Evolutionary conservation across 805 yeast species (phyloP).

Genomic region (Ogataea paraovalis): DNA sequence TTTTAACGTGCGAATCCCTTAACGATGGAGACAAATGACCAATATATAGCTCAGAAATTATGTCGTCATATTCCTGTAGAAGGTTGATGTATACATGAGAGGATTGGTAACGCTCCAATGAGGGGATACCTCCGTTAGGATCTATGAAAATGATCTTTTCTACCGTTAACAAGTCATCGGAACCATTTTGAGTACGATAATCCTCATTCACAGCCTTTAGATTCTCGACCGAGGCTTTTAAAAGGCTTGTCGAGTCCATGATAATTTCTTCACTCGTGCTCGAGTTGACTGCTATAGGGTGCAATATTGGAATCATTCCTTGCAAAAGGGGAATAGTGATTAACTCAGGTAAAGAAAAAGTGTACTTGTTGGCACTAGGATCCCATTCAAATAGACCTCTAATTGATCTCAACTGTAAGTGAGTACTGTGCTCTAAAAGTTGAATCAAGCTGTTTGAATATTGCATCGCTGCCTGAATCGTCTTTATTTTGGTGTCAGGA

Average conservation of each 20-base stretch:
- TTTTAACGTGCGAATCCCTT: constrained; percentile 57
- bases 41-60: constrained; percentile 57
- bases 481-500: constrained; percentile 3
- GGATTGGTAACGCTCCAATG: constrained; percentile 71
- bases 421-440: constrained; percentile 15
- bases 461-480: constrained; percentile 19
- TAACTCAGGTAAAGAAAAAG: constrained; percentile 33
- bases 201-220: constrained; percentile 26
- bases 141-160: constrained; percentile 84
- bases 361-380: constrained; percentile 10
- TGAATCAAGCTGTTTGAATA: constrained; percentile 21
- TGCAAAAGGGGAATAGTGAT: constrained; percentile 40
- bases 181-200: constrained; percentile 15
- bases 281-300: constrained; percentile 48
- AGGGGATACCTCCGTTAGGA: constrained; percentile 86
- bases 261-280: constrained; percentile 29
- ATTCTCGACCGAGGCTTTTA: constrained; percentile 36
- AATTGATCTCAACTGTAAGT: constrained; percentile 28
- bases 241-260: constrained; percentile 36
- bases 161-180: constrained; percentile 43
- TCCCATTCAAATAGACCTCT: constrained; percentile 36
- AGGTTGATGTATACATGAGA: constrained; percentile 86
- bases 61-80: constrained; percentile 71
- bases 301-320: constrained; percentile 56
- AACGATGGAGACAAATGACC: constrained; percentile 45